A percentile compares a stretch with the other conserved stretches of the same genome.
phyloP scores from a whole-genome alignment of 164 flowering plant genomes.

The Cinnamomum micranthum region DNA sequence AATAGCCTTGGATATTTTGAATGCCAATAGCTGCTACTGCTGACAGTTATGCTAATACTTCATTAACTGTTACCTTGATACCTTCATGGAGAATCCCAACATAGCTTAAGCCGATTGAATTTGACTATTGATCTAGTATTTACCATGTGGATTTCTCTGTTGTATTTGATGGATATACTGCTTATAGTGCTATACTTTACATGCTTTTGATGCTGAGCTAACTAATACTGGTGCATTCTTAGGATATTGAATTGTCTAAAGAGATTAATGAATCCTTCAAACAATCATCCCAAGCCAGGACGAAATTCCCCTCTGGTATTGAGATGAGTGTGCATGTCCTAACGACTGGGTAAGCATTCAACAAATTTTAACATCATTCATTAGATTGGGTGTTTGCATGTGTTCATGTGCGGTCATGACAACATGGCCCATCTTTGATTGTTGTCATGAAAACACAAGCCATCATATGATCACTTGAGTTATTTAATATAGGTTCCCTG shows the following conservation, averaged over 20 bases:
- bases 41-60: neutral
- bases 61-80: neutral
- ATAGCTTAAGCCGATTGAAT: neutral
- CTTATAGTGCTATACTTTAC: neutral
- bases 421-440: neutral
- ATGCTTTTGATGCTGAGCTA: neutral
- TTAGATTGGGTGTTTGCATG: neutral
- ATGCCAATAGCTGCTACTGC: neutral
- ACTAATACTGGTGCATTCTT: conserved; percentile 11
- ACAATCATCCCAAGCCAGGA: conserved; percentile 91
- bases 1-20: neutral
- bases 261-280: conserved; percentile 94
- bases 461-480: neutral
- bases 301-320: conserved; percentile 88
- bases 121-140: no score
- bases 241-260: conserved; percentile 91
- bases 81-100: neutral
- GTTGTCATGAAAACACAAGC: neutral
- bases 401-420: no score
- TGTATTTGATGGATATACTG: neutral
- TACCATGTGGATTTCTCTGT: neutral
- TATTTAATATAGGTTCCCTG: neutral
- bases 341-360: conserved; percentile 70
- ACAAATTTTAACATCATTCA: neutral
- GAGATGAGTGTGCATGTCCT: conserved; percentile 94